These are phyloP conservation scores for Ustilago esculenta DNA, from an alignment of 1,284 basidiomycete species.

Conservation along the genomic window DNA sequence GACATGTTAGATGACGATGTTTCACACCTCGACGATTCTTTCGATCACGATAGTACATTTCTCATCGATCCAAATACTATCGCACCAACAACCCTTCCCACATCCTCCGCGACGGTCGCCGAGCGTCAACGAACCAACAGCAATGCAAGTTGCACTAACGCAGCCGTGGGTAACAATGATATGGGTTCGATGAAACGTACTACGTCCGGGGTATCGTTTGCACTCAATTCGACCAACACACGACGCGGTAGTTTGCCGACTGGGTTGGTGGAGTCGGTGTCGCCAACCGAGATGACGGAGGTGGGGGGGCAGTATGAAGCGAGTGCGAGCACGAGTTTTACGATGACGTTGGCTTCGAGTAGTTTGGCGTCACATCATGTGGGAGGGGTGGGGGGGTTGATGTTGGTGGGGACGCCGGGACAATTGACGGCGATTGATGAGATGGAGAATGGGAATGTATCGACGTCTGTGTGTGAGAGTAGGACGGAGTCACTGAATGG, in stretches of 20 bases:
- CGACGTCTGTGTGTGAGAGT: slow-evolving; percentile 23
- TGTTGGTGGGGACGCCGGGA: slow-evolving; percentile 20
- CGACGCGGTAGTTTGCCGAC: slow-evolving; percentile 33
- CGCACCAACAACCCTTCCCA: no score
- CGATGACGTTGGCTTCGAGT: slow-evolving; percentile 29
- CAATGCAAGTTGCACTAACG: slow-evolving; percentile 14
- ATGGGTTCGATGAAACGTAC: slow-evolving; percentile 16
- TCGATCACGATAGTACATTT: slow-evolving; percentile 37
- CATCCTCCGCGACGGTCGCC: slow-evolving; percentile 11
- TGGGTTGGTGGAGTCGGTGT: slow-evolving; percentile 4
- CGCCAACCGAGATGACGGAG: slow-evolving; percentile 22
- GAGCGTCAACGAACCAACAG: slow-evolving; percentile 19
- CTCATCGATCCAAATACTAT: slow-evolving; percentile 13
- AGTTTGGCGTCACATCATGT: slow-evolving; percentile 20
- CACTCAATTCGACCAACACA: slow-evolving; percentile 3
- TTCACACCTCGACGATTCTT: slow-evolving; percentile 32
- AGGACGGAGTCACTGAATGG: slow-evolving; percentile 14
- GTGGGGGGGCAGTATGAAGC: neutral
- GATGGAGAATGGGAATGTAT: slow-evolving; percentile 15
- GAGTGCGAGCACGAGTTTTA: slow-evolving; percentile 32
- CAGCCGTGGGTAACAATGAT: neutral
- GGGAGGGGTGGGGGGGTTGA: neutral
- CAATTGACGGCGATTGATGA: slow-evolving; percentile 46
- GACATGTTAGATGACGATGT: slow-evolving; percentile 46
- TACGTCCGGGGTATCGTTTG: slow-evolving; percentile 37